Conservation (phyloP, 805 yeast genomes). For the Cyberlindnera veronae region DNA sequence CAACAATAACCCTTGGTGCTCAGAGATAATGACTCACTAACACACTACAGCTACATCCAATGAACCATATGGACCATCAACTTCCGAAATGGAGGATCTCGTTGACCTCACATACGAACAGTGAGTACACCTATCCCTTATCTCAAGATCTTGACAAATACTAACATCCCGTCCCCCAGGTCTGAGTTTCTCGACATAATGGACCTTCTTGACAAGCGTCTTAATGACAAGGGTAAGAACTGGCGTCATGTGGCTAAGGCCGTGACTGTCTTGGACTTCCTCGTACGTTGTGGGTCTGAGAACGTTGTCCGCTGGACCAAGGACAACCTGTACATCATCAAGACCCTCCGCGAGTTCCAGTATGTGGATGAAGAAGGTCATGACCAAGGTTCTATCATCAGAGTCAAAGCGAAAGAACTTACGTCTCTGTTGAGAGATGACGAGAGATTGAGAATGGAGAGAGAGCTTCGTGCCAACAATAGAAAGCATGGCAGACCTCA, state of each 20-base stretch:
- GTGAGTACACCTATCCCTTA: conserved; percentile 22
- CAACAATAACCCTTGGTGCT: not conserved
- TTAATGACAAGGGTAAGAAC: conserved; percentile 94
- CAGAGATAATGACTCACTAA: conserved; percentile 5
- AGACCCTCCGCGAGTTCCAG: conserved; percentile 87
- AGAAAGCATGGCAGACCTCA: conserved; percentile 36
- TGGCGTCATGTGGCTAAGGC: conserved; percentile 97
- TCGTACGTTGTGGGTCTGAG: conserved; percentile 82
- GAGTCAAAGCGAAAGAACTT: conserved; percentile 88
- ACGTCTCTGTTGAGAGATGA: conserved; percentile 77
- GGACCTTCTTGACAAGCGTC: conserved; percentile 90
- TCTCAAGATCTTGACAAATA: too few relatives aligned
- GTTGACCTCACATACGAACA: conserved; percentile 66
- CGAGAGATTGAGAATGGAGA: conserved; percentile 70
- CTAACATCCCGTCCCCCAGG: conserved; percentile 17
- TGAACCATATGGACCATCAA: conserved; percentile 80
- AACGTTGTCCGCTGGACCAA: conserved; percentile 89
- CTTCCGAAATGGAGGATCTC: conserved; percentile 78
- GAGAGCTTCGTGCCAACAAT: conserved; percentile 39
- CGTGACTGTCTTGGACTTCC: conserved; percentile 80
- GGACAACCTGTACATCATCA: conserved; percentile 82
- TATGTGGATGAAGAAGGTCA: conserved; percentile 70
- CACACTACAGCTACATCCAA: conserved; percentile 67
- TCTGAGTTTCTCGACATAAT: conserved; percentile 82
- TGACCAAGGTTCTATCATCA: conserved; percentile 85